A percentile compares a stretch with the other conserved stretches of the same genome.
Evolutionary conservation across 1,284 basidiomycete genomes (phyloP).

Genomic region (Ustanciosporium gigantosporum): DNA sequence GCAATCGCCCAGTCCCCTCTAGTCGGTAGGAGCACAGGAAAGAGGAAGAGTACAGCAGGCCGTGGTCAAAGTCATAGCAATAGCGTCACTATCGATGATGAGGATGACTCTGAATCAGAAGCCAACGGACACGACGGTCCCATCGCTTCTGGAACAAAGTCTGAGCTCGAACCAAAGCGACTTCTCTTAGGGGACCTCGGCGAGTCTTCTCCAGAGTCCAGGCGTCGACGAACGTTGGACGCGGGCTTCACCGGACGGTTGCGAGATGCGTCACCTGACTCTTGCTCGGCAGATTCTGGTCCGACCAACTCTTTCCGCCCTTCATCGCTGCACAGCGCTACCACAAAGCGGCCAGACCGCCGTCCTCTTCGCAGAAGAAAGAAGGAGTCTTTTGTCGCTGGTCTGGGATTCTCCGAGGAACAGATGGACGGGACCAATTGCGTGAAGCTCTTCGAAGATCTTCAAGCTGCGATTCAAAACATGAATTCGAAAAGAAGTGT

Average conservation of each 20-base stretch:
- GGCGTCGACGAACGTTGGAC: conserved; percentile 22
- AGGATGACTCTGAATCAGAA: conserved; percentile 3
- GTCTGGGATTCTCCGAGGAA: conserved; percentile 17
- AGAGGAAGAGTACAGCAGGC: conserved; percentile 7
- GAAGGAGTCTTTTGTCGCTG: conserved; percentile 31
- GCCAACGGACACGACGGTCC: not conserved
- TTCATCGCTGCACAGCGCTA: not conserved
- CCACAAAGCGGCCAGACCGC: conserved; percentile 5
- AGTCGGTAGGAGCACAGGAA: conserved; percentile 10
- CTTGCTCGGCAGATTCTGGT: not conserved
- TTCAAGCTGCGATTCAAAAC: conserved; percentile 27
- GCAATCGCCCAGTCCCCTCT: conserved; percentile 24
- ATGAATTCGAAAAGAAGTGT: conserved; percentile 10
- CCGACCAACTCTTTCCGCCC: not conserved
- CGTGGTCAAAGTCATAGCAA: not conserved
- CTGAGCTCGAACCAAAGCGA: conserved; percentile 2
- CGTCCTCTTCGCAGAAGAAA: conserved; percentile 26
- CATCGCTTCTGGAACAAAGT: not conserved
- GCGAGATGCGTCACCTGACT: conserved; percentile 2
- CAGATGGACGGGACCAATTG: conserved; percentile 10
- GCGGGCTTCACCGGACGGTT: conserved; percentile 27
- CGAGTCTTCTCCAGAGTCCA: conserved; percentile 32
- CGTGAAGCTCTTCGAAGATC: conserved; percentile 33
- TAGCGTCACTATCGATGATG: not conserved
- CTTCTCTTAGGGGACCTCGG: conserved; percentile 23